A percentile compares a stretch with the other conserved stretches of the same genome.
Evolutionary conservation across 202 grass and related monocot species (phyloP).

Genomic region (Schoenoplectus tabernaemontani): DNA sequence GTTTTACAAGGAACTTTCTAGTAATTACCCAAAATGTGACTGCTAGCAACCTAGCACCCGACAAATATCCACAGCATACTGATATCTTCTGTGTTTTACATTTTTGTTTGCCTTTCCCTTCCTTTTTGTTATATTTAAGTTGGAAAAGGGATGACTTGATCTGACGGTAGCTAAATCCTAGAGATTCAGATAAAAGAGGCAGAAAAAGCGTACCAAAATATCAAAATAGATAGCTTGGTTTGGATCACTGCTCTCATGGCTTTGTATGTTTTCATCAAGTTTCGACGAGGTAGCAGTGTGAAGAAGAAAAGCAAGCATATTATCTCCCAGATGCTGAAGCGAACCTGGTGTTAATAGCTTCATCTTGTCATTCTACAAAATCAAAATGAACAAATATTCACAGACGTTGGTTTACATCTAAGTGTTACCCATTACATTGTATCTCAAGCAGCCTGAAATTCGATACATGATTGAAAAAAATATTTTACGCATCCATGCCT

Average conservation of each 20-base stretch:
- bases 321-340: constrained; percentile 95
- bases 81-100: not conserved
- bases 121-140: not conserved
- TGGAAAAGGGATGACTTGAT: not conserved
- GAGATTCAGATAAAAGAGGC: not conserved
- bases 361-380: constrained; percentile 91
- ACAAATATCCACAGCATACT: not conserved
- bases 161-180: not conserved
- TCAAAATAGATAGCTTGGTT: constrained; percentile 72
- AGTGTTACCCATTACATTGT: not conserved
- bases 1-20: not conserved
- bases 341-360: constrained; percentile 85
- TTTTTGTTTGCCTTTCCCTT: not conserved
- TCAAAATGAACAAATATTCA: constrained; percentile 28
- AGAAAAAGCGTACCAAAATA: constrained; percentile 50
- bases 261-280: constrained; percentile 46
- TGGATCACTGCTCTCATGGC: constrained; percentile 33
- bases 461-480: not conserved
- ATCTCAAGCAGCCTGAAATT: not conserved
- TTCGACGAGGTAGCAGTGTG: constrained; percentile 58
- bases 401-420: not conserved
- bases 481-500: not conserved
- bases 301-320: constrained; percentile 90
- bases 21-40: not conserved
- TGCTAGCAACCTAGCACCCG: not conserved